These are phyloP conservation scores for Talaromyces sp. DNA, from an alignment of 2,329 filamentous ascomycete species.

Conservation along the genomic window DNA sequence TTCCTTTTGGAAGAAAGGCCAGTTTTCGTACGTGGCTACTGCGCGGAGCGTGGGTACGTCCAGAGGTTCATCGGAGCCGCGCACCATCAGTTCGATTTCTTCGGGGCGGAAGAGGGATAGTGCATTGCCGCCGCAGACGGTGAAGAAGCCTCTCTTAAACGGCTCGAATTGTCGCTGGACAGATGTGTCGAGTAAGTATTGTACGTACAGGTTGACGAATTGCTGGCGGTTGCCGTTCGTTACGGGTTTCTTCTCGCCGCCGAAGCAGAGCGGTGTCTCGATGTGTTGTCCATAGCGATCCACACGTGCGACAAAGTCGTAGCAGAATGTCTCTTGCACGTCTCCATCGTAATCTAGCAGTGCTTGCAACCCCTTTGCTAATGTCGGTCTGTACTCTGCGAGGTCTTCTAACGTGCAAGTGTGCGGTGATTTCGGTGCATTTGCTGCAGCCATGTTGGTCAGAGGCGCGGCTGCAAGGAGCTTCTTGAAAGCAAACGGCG, in stretches of 20 bases:
- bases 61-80: constrained; percentile 76
- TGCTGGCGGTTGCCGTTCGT: constrained; percentile 80
- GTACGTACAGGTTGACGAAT: constrained; percentile 80
- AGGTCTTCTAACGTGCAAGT: constrained; percentile 75
- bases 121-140: constrained; percentile 82
- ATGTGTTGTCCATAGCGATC: constrained; percentile 68
- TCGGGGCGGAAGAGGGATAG: constrained; percentile 81
- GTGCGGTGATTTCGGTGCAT: constrained; percentile 54
- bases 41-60: constrained; percentile 70
- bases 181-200: constrained; percentile 70
- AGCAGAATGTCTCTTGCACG: constrained; percentile 71
- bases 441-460: constrained; percentile 49
- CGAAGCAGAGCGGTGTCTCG: constrained; percentile 64
- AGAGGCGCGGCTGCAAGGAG: constrained; percentile 71
- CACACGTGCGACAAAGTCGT: constrained; percentile 72
- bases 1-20: constrained; percentile 39
- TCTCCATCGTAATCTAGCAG: constrained; percentile 79
- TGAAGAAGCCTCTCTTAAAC: constrained; percentile 91
- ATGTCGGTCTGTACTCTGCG: constrained; percentile 69
- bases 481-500: constrained; percentile 85
- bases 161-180: constrained; percentile 82
- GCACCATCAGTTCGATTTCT: constrained; percentile 81
- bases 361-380: constrained; percentile 69
- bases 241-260: constrained; percentile 67
- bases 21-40: constrained; percentile 78